phyloP scores from a whole-genome alignment of 2,329 filamentous ascomycete species.

The Aspergillus glaucus region DNA sequence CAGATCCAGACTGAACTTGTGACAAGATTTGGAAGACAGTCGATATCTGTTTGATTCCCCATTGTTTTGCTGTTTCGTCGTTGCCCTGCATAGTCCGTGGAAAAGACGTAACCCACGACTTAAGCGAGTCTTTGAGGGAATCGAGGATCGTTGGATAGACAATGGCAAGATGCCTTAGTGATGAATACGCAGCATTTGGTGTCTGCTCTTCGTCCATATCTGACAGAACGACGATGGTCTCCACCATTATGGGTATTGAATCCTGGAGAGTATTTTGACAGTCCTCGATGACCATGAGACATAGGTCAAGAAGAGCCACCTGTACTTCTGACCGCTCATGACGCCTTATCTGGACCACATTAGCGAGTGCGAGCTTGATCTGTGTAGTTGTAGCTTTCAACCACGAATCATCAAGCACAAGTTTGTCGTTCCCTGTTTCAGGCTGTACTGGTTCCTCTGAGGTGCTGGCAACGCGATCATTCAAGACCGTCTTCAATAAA shows the following conservation, averaged over 20 bases:
- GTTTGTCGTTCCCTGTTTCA: conserved; percentile 29
- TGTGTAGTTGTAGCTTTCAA: conserved; percentile 72
- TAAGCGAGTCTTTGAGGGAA: conserved; percentile 62
- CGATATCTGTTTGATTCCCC: conserved; percentile 68
- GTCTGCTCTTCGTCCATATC: conserved; percentile 43
- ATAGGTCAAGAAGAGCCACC: conserved; percentile 61
- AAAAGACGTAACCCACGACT: conserved; percentile 75
- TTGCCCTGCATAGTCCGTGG: conserved; percentile 76
- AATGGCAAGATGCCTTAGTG: conserved; percentile 55
- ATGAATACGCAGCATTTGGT: conserved; percentile 27
- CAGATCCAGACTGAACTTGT: conserved; percentile 48
- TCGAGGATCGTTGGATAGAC: conserved; percentile 59
- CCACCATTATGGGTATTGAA: conserved; percentile 65
- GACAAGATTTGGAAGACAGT: conserved; percentile 63
- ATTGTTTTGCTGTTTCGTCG: conserved; percentile 70
- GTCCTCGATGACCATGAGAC: conserved; percentile 68
- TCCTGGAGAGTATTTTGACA: conserved; percentile 68
- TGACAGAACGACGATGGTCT: conserved; percentile 69
- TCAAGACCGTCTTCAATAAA: conserved; percentile 41
- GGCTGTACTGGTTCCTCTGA: conserved; percentile 15
- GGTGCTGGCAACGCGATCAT: conserved; percentile 33
- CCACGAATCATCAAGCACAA: conserved; percentile 55
- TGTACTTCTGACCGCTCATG: conserved; percentile 66
- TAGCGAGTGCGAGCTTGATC: conserved; percentile 73
- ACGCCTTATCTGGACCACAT: conserved; percentile 66